Percentiles rank a stretch among this genome's conserved stretches.
Evolutionary conservation across 306 rosid genomes (phyloP).

Genomic region (Ammopiptanthus mongolicus): DNA sequence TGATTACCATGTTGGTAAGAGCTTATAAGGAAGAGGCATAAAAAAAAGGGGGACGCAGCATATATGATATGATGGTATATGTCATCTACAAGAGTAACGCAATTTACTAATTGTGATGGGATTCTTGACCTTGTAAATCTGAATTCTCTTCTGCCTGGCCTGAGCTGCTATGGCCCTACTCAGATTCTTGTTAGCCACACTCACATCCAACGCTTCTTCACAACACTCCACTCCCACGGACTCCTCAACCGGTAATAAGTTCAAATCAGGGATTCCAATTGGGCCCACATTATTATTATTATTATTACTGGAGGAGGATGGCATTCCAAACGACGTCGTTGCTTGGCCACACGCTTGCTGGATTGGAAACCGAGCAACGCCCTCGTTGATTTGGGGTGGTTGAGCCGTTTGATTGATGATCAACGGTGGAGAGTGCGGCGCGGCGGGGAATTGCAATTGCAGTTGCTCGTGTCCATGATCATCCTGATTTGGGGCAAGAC

Average conservation of each 20-base stretch:
- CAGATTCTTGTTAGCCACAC: neutral
- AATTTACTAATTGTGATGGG: conserved; percentile 14
- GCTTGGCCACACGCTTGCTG: neutral
- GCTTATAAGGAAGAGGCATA: neutral
- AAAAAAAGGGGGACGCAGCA: neutral
- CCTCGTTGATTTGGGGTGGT: neutral
- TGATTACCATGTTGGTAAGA: neutral
- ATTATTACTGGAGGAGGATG: neutral
- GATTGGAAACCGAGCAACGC: neutral
- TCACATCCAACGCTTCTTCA: conserved; percentile 21
- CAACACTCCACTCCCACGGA: neutral
- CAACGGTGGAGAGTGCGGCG: neutral
- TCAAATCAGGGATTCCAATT: conserved; percentile 45
- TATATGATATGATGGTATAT: neutral
- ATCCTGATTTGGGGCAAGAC: neutral
- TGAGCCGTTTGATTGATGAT: conserved; percentile 13
- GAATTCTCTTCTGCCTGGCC: conserved; percentile 49
- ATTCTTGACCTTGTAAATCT: conserved; percentile 41
- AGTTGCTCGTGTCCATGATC: neutral
- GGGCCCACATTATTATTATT: neutral
- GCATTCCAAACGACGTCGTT: neutral
- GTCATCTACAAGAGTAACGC: conserved; percentile 6
- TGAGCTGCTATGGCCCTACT: conserved; percentile 29
- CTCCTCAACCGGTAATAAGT: conserved; percentile 20
- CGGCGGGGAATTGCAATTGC: neutral